Base-by-base conservation (phyloP, 208 protist genomes). In the Angomonas deanei region DNA sequence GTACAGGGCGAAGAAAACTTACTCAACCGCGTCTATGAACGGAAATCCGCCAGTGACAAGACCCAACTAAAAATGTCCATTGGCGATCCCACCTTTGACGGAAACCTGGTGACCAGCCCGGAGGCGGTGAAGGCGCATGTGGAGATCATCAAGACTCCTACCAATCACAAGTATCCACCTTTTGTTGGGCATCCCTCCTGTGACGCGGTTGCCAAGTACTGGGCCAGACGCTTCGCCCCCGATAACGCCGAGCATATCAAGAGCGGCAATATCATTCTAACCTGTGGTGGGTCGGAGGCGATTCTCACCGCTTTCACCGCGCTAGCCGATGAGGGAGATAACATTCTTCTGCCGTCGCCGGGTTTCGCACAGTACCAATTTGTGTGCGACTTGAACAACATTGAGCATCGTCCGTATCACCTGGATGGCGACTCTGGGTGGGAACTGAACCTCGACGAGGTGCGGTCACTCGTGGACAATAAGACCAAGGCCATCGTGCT, bases 341-440 rank as follows among this genome's bases (percentile, higher is more conserved):
- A 97, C 61, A 79, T 98, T 30, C 85, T 98, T 15, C 47, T 98
- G 11, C 91, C 88, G 27, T 61, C 64, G 23, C 96, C 96, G 30
- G 82, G 86, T 46, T 98, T 98, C 70, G 85, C 94, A n/a, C 83
- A 97, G 21, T 98, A 98, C 81, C 70, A 94, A 30, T 92, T 85
- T 24, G 79, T 97, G 6, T 92, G 78, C 53, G 82, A 86, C 33
- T 66, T 72, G 38, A 82, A 94, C 58, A 81, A 68, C 42, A 81
- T 98, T 57, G 72, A 96, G 53, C 64, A 70, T 33, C 68, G 74
- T 46, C 73, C 78, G 62, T 98, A 98, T 77, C 48, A 64, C 32
- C 80, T 96, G 4, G 50, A 92, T 49, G 61, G 86, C 30, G 72
- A 93, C 6, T 88, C 82, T 46, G 66, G 86, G 61, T 98, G 96